Conservation (phyloP, 2,329 filamentous ascomycete species). For the Pleurostoma richardsiae region DNA sequence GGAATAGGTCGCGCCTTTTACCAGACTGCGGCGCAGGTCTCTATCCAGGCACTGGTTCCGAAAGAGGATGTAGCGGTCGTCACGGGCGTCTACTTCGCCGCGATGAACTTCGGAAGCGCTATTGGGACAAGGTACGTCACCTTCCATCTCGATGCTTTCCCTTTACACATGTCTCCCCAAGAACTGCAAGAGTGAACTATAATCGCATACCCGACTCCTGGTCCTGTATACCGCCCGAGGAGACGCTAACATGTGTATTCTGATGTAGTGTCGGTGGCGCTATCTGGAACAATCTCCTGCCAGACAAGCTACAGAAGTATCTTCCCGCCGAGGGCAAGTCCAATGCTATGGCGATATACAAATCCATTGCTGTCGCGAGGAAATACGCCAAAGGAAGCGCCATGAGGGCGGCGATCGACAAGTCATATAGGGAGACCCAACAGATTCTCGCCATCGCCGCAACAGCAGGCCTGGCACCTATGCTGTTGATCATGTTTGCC, state of each 20-base stretch:
- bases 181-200: too few species aligned
- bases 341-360: constrained; percentile 37
- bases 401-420: constrained; percentile 51
- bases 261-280: constrained; percentile 34
- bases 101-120: constrained; percentile 42
- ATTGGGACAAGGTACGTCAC: constrained; percentile 28
- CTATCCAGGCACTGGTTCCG: constrained; percentile 44
- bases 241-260: not conserved
- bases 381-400: constrained; percentile 48
- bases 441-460: constrained; percentile 50
- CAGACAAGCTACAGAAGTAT: constrained; percentile 36
- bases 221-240: not conserved
- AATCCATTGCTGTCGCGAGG: constrained; percentile 35
- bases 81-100: constrained; percentile 46
- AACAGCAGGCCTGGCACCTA: constrained; percentile 43
- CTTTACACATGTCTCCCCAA: too few species aligned
- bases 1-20: constrained; percentile 47
- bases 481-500: constrained; percentile 32
- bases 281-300: constrained; percentile 39
- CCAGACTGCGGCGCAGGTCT: constrained; percentile 46
- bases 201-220: not conserved
- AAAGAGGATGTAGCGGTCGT: constrained; percentile 47
- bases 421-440: constrained; percentile 60
- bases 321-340: constrained; percentile 33
- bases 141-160: too few species aligned